Evolutionary conservation across 805 yeast species (phyloP).

Genomic region (Starmerella bombi): DNA sequence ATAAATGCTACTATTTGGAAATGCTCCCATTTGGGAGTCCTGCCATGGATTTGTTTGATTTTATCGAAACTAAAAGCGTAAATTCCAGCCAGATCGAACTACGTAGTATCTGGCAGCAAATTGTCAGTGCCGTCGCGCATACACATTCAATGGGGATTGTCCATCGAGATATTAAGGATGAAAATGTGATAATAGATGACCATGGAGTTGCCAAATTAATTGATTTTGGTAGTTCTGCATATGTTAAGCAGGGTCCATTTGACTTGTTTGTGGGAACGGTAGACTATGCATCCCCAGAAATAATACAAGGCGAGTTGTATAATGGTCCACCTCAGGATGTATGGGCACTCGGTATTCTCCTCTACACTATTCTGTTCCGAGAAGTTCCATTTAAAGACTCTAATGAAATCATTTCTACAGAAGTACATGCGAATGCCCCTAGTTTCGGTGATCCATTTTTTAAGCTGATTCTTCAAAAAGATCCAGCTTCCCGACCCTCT

Average conservation of each 20-base stretch:
- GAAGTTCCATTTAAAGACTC: slow-evolving; percentile 94
- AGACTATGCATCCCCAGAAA: slow-evolving; percentile 97
- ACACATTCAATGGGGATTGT: slow-evolving; percentile 73
- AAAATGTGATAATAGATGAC: slow-evolving; percentile 76
- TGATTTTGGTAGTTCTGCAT: slow-evolving; percentile 94
- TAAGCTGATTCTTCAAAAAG: slow-evolving; percentile 1
- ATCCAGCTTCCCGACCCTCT: slow-evolving; percentile 9
- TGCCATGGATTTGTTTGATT: slow-evolving; percentile 84
- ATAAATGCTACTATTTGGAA: slow-evolving; percentile 75
- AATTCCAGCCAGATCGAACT: neutral
- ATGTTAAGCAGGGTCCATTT: slow-evolving; percentile 80
- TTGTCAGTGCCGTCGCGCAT: slow-evolving; percentile 66
- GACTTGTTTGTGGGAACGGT: slow-evolving; percentile 96
- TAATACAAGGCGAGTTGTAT: slow-evolving; percentile 73
- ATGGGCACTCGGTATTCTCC: slow-evolving; percentile 88
- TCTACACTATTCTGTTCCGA: slow-evolving; percentile 80
- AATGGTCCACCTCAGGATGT: slow-evolving; percentile 91
- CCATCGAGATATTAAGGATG: slow-evolving; percentile 92
- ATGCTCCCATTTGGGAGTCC: slow-evolving; percentile 72
- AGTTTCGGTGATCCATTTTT: slow-evolving; percentile 9
- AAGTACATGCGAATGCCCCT: slow-evolving; percentile 28
- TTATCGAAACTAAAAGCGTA: slow-evolving; percentile 42
- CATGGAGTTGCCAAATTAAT: slow-evolving; percentile 65
- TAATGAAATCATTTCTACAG: slow-evolving; percentile 90
- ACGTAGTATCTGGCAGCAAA: slow-evolving; percentile 35